These are phyloP conservation scores for Saposhnikovia divaricata DNA, from an alignment of 129 eudicot species.

Conservation along the genomic window DNA sequence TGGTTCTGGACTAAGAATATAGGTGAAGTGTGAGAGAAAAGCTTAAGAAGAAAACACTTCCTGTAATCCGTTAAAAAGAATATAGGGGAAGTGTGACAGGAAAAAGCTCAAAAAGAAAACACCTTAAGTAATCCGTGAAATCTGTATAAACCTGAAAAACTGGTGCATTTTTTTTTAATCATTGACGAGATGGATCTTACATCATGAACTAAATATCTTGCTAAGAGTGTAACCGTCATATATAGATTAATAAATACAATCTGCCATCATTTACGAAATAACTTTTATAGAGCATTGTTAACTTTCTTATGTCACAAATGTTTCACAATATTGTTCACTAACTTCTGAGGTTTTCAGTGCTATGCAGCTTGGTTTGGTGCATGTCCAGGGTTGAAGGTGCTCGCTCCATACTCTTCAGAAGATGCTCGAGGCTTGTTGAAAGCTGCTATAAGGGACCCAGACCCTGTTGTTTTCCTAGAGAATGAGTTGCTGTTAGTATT, in stretches of 20 bases:
- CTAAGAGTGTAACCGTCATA: neutral
- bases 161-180: neutral
- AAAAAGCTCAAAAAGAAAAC: neutral
- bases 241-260: neutral
- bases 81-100: neutral
- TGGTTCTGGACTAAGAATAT: neutral
- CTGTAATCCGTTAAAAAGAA: neutral
- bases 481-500: slow-evolving; percentile 79
- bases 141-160: neutral
- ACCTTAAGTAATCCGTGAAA: neutral
- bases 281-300: neutral
- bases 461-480: slow-evolving; percentile 94
- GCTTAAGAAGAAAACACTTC: neutral
- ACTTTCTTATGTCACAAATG: neutral
- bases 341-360: slow-evolving; percentile 44
- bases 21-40: neutral
- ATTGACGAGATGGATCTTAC: neutral
- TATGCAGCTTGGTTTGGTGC: slow-evolving; percentile 94
- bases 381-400: slow-evolving; percentile 85
- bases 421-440: slow-evolving; percentile 93
- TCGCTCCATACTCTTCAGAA: slow-evolving; percentile 83
- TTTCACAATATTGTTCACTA: neutral
- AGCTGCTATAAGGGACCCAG: slow-evolving; percentile 98
- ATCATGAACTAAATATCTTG: neutral
- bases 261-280: neutral